Percentiles rank a stretch among this genome's conserved stretches.
Conservation (phyloP, 2,329 filamentous ascomycete species). For the Penicillium sp. region DNA sequence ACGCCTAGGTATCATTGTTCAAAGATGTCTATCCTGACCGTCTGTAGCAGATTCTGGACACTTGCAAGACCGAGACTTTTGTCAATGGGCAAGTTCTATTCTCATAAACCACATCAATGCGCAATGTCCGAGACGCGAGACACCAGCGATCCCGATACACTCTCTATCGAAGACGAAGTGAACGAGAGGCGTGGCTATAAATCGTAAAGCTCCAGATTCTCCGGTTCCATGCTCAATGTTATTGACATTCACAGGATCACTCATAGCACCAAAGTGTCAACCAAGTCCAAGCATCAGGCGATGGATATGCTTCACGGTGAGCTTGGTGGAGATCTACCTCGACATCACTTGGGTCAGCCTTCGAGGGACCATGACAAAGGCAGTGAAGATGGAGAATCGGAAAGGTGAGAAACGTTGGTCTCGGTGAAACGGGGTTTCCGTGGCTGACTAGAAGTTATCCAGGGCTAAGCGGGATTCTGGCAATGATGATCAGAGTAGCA, state of each 20-base stretch:
- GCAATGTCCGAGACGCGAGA: conserved; percentile 14
- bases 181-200: conserved; percentile 22
- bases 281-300: conserved; percentile 27
- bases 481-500: conserved; percentile 1
- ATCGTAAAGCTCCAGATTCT: conserved; percentile 11
- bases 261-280: conserved; percentile 22
- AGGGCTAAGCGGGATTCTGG: conserved; percentile 20
- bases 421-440: neutral
- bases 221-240: neutral
- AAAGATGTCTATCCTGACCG: no score
- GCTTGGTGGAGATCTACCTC: conserved; percentile 17
- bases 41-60: no score
- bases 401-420: conserved; percentile 18
- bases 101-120: neutral
- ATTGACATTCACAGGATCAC: conserved; percentile 8
- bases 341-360: conserved; percentile 11
- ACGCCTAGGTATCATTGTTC: neutral
- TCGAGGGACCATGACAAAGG: conserved; percentile 6
- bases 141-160: conserved; percentile 7
- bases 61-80: no score
- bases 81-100: neutral
- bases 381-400: conserved; percentile 15
- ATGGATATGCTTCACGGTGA: conserved; percentile 23
- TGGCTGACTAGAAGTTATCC: neutral
- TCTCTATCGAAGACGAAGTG: conserved; percentile 17